Evolutionary conservation across 2,329 filamentous ascomycete species (phyloP), one percentile per base, ranked within the genome.

Genomic region (Botrytis galanthina): DNA sequence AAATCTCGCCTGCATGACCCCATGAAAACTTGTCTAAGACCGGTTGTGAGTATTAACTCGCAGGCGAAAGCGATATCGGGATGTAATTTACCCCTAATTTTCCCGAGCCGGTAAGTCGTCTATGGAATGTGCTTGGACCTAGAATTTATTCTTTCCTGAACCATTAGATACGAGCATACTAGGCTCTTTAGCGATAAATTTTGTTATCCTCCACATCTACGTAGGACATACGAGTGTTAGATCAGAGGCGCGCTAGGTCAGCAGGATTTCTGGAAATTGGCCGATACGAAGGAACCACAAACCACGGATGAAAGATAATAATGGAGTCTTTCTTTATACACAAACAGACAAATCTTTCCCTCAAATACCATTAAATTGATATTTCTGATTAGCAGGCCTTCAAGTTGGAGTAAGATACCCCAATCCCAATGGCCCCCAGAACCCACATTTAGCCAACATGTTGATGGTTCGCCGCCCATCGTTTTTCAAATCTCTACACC

Each of bases 371-470:
- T 2, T 0, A 8, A 18, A n/a, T 35, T 7, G 10, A 48, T 18
- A 37, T 18, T 18, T 51, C 32, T 37, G 14, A 16, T 67, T 32
- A 35, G 9, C 12, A 39, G 8, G 44, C 46, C 64, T 67, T 67
- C 14, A 37, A 54, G 32, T 39, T 54, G 14, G 46, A 39, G 29
- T 39, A n/a, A 16, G 37, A 54, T 12, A 12, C 22, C 16, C 44
- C 14, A 54, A 39, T 54, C 64, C 22, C 64, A 54, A 54, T 67
- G 64, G 16, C 46, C 64, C 63, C 63, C 63, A 51, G 44, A 67
- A 29, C 1, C 42, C 29, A 44, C 29, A 22, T 18, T 20, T 26
- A 48, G 62, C 29, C 22, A 32, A 48, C 1, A 35, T 12, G 16
- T 48, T 64, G 14, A 64, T 39, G 59, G 59, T 16, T 37, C 35